Evolutionary conservation across 2,329 filamentous ascomycete genomes (phyloP).

Genomic region (Fusarium sp.): DNA sequence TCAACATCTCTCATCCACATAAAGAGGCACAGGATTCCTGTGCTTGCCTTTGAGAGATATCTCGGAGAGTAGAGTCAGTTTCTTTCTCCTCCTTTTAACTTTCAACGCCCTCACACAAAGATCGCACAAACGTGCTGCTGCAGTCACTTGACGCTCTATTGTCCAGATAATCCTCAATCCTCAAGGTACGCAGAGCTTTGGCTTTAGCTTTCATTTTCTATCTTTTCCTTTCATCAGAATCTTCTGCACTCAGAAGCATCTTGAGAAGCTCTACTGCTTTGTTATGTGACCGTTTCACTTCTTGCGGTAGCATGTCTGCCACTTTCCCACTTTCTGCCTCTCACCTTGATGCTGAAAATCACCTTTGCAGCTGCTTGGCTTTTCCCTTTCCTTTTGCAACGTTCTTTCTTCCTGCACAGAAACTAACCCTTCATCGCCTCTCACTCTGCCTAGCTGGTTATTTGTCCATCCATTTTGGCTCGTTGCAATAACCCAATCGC

Average conservation of each 20-base stretch:
- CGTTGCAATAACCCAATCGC: too few relatives aligned
- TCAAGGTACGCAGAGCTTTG: slow-evolving; percentile 8
- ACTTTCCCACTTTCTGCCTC: background rate
- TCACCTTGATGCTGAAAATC: background rate
- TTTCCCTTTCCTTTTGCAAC: background rate
- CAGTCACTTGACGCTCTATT: background rate
- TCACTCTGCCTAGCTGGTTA: too few relatives aligned
- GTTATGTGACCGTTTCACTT: background rate
- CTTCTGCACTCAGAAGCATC: background rate
- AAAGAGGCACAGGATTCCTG: background rate
- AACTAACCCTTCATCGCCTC: background rate
- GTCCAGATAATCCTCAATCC: background rate
- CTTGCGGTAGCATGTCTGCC: background rate
- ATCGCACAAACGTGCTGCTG: background rate
- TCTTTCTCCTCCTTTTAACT: background rate
- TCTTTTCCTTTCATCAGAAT: background rate
- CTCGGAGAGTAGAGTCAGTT: background rate
- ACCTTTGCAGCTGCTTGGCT: background rate
- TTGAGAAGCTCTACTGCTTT: background rate
- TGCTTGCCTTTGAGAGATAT: background rate
- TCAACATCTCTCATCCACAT: background rate
- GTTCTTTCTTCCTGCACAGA: background rate
- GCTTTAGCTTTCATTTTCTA: background rate
- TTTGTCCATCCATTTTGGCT: too few relatives aligned
- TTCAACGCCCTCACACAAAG: background rate